These are phyloP conservation scores for Venturiaceae sp. DNA, from an alignment of 2,329 filamentous ascomycete species.

Conservation along the genomic window DNA sequence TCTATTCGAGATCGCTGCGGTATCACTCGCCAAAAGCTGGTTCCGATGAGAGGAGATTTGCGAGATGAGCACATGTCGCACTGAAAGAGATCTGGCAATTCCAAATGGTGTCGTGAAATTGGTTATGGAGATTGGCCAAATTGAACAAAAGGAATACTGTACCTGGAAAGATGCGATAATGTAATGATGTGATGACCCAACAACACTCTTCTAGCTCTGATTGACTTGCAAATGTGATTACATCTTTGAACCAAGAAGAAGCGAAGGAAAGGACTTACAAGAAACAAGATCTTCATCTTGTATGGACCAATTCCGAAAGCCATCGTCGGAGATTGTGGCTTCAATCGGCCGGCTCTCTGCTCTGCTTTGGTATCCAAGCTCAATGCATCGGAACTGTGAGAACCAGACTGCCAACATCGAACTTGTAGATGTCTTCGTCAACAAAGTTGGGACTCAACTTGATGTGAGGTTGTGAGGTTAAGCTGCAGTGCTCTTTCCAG, in stretches of 20 bases:
- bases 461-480: neutral
- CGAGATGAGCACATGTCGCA: too few relatives aligned
- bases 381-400: neutral
- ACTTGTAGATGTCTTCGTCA: too few relatives aligned
- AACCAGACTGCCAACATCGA: too few relatives aligned
- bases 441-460: too few relatives aligned
- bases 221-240: neutral
- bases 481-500: neutral
- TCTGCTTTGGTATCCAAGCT: neutral
- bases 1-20: too few relatives aligned
- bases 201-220: neutral
- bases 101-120: too few relatives aligned
- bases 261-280: neutral
- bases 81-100: too few relatives aligned
- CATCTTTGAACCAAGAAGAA: neutral
- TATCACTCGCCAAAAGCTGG: too few relatives aligned
- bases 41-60: too few relatives aligned
- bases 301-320: neutral
- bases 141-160: neutral
- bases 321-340: neutral
- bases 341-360: too few relatives aligned
- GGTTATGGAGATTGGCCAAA: too few relatives aligned
- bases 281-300: neutral
- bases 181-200: too few relatives aligned
- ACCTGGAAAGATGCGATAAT: neutral